phyloP scores from a whole-genome alignment of 768 basidiomycete species.

The Guyanaporus albipodus region DNA sequence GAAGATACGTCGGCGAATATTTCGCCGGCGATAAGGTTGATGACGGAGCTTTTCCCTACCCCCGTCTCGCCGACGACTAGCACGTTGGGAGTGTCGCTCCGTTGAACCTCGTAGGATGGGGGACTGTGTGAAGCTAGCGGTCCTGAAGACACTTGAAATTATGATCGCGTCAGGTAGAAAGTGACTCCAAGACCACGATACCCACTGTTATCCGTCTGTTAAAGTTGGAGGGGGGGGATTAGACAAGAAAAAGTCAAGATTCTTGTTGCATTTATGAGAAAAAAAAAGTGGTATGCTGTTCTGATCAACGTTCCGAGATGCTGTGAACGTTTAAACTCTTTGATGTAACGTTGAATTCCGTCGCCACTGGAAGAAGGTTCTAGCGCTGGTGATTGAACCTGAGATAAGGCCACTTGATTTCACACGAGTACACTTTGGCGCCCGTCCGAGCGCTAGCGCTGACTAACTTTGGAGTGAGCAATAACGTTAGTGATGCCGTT shows the following conservation, averaged over 20 bases:
- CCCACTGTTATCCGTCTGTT: slow-evolving; percentile 8
- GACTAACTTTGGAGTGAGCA: background rate
- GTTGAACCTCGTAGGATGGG: slow-evolving; percentile 13
- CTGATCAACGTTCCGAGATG: background rate
- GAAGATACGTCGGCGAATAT: slow-evolving; percentile 27
- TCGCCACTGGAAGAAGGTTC: background rate
- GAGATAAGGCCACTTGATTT: background rate
- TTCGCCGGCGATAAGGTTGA: slow-evolving; percentile 36
- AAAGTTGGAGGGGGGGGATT: background rate
- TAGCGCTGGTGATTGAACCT: slow-evolving; percentile 6
- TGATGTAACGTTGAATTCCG: no score
- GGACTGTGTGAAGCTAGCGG: background rate
- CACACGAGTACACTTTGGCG: background rate
- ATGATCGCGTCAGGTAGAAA: background rate
- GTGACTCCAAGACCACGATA: background rate
- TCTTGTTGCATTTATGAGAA: slow-evolving; percentile 7
- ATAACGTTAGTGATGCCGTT: slow-evolving; percentile 1
- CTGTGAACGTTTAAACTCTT: background rate
- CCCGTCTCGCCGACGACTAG: slow-evolving; percentile 34
- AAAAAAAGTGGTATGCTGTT: background rate
- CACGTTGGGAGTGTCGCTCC: slow-evolving; percentile 27
- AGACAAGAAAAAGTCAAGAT: background rate
- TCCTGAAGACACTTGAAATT: slow-evolving; percentile 4
- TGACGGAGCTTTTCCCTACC: slow-evolving; percentile 37
- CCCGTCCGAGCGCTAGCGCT: background rate